A percentile compares a stretch with the other conserved stretches of the same genome.
These are phyloP conservation scores for Penicillium bovifimosum DNA, from an alignment of 495 filamentous ascomycete genomes.

Conservation along the genomic window DNA sequence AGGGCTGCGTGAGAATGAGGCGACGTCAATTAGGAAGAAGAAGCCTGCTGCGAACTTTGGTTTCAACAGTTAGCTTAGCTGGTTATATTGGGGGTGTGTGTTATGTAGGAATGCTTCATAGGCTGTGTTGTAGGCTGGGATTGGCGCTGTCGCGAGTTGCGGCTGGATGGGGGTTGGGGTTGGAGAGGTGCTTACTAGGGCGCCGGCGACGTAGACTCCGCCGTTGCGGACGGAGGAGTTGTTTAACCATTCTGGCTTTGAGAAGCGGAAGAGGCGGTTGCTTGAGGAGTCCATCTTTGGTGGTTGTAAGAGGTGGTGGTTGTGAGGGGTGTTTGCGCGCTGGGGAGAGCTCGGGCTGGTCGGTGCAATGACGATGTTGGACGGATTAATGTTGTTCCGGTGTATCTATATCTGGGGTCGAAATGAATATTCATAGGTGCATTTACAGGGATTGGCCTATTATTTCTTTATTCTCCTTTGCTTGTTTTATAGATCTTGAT, in stretches of 20 bases:
- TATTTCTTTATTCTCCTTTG: too few relatives aligned
- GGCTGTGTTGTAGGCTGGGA: not conserved
- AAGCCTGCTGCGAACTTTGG: conserved; percentile 98
- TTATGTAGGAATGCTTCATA: too few relatives aligned
- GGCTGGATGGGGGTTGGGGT: not conserved
- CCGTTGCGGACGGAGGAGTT: conserved; percentile 73
- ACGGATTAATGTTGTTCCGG: not conserved
- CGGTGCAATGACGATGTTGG: not conserved
- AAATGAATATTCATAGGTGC: too few relatives aligned
- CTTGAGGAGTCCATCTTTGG: conserved; percentile 44
- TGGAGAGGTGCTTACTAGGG: conserved; percentile 56
- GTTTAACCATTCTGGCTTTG: conserved; percentile 84
- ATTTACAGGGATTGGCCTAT: too few relatives aligned
- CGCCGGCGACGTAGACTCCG: conserved; percentile 82
- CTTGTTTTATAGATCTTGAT: too few relatives aligned
- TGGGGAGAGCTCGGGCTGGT: conserved; percentile 11
- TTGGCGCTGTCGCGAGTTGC: not conserved
- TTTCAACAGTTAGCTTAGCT: too few relatives aligned
- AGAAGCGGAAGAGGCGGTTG: conserved; percentile 71
- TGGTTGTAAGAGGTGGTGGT: conserved; percentile 10
- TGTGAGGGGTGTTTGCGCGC: too few relatives aligned
- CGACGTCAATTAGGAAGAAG: conserved; percentile 91
- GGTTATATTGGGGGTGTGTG: too few relatives aligned
- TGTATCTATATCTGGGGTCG: not conserved
- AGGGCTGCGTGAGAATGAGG: conserved; percentile 75